These are phyloP conservation scores for Ceratobasidium sp. DNA, from an alignment of 1,284 basidiomycete species.

Conservation along the genomic window DNA sequence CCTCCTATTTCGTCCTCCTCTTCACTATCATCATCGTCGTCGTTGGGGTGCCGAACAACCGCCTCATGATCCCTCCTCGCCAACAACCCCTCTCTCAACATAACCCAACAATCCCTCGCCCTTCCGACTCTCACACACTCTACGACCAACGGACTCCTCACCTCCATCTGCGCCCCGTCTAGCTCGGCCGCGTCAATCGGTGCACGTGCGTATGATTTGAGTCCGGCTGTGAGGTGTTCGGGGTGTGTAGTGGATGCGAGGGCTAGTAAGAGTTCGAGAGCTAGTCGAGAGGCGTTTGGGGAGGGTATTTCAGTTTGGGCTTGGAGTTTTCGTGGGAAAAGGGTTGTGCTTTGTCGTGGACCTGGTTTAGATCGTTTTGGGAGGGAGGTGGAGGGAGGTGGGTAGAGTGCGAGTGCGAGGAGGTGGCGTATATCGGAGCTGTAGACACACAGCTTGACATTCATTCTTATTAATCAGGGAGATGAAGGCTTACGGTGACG, in stretches of 20 bases:
- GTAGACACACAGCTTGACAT: background rate
- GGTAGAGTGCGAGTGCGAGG: conserved; percentile 30
- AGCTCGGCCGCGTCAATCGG: conserved; percentile 2
- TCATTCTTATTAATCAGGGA: background rate
- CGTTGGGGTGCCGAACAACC: background rate
- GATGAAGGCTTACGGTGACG: conserved; percentile 17
- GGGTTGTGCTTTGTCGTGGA: background rate
- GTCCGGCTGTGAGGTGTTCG: background rate
- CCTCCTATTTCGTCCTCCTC: conserved; percentile 1
- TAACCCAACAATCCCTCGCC: conserved; percentile 30
- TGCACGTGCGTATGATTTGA: conserved; percentile 22
- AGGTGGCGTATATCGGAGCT: conserved; percentile 35
- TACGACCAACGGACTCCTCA: conserved; percentile 11
- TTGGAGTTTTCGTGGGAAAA: conserved; percentile 16
- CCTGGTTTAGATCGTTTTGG: background rate
- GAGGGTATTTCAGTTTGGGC: conserved; percentile 33
- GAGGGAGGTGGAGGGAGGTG: conserved; percentile 8
- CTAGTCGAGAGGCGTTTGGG: conserved; percentile 7
- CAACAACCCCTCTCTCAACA: conserved; percentile 20
- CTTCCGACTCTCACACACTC: conserved; percentile 12
- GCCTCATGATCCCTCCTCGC: background rate
- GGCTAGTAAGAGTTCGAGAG: conserved; percentile 19
- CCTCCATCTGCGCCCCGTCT: background rate
- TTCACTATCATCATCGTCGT: background rate
- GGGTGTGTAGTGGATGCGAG: conserved; percentile 20